Evolutionary conservation across 768 basidiomycete genomes (phyloP).

Genomic region (Xerocomellus chrysenteron): DNA sequence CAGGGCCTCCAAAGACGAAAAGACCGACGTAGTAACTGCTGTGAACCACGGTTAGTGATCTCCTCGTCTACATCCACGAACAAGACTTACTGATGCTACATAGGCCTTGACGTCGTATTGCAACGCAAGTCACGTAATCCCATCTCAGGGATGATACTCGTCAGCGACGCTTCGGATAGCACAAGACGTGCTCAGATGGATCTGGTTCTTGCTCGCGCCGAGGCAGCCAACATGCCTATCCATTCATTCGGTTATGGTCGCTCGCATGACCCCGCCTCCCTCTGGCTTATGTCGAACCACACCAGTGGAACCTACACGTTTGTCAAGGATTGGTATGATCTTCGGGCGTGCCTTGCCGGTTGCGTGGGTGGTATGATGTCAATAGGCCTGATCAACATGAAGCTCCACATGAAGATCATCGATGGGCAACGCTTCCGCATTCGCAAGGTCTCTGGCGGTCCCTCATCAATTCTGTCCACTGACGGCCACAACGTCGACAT

Average conservation of each 20-base stretch:
- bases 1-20: constrained; percentile 81
- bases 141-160: constrained; percentile 86
- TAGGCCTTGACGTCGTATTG: constrained; percentile 89
- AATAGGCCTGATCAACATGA: constrained; percentile 90
- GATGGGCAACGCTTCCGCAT: constrained; percentile 90
- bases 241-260: constrained; percentile 97
- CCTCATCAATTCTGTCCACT: constrained; percentile 80
- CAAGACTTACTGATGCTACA: not conserved
- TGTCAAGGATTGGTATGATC: constrained; percentile 96
- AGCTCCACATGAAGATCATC: constrained; percentile 91
- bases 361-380: constrained; percentile 97
- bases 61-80: not conserved
- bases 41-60: constrained; percentile 78
- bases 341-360: constrained; percentile 88
- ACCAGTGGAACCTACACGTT: constrained; percentile 97
- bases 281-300: constrained; percentile 99
- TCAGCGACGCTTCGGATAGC: constrained; percentile 90
- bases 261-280: constrained; percentile 93
- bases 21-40: constrained; percentile 97
- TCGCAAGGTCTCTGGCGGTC: constrained; percentile 91
- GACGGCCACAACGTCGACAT: constrained; percentile 95
- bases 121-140: constrained; percentile 93
- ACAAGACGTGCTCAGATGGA: constrained; percentile 98
- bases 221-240: constrained; percentile 95
- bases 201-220: constrained; percentile 92